Evolutionary conservation across 345 rosid species (phyloP).

Genomic region (Triadica sebifera): DNA sequence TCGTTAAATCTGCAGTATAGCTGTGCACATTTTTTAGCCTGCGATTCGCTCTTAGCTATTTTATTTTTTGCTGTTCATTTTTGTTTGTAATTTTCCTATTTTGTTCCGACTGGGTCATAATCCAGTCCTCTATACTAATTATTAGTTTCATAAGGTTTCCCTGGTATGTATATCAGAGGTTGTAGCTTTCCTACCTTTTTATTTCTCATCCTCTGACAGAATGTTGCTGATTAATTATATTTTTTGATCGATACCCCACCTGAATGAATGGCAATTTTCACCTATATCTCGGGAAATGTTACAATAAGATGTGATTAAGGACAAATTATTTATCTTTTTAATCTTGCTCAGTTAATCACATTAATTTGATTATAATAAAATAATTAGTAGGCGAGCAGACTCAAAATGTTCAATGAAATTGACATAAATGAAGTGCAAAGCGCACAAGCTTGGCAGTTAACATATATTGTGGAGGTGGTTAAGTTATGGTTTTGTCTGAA

Average conservation of each 20-base stretch:
- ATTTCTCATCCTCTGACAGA: neutral
- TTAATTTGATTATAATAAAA: too few relatives aligned
- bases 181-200: neutral
- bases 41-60: neutral
- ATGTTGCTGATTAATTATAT: neutral
- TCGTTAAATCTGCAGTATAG: slow-evolving; percentile 41
- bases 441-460: too few relatives aligned
- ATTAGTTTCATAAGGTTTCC: neutral
- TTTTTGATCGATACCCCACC: neutral
- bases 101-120: neutral
- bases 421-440: too few relatives aligned
- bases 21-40: neutral
- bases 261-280: neutral
- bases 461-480: neutral
- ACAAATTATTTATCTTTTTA: too few relatives aligned
- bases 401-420: too few relatives aligned
- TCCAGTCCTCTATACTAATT: neutral
- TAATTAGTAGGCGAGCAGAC: too few relatives aligned
- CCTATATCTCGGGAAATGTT: neutral
- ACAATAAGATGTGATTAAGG: neutral
- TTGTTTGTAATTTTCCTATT: neutral
- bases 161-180: neutral
- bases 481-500: neutral
- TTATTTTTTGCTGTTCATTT: neutral
- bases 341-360: too few relatives aligned